Evolutionary conservation across 345 rosid genomes (phyloP).

Genomic region (Rubroshorea leprosula): DNA sequence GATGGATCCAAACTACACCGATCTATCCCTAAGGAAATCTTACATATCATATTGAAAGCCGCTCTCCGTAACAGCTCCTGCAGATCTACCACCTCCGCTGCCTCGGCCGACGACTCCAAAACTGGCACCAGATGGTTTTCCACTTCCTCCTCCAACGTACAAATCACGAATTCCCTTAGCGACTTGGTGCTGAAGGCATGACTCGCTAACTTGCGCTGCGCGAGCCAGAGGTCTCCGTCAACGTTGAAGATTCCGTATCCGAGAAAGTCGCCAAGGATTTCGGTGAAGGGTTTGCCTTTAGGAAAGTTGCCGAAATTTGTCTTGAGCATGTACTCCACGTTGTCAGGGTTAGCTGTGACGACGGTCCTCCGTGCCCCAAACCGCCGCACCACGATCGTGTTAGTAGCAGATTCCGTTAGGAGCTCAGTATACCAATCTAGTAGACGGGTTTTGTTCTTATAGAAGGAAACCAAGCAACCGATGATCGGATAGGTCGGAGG

Average conservation of each 20-base stretch:
- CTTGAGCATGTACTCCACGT: constrained; percentile 67
- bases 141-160: constrained; percentile 41
- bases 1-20: constrained; percentile 33
- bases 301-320: constrained; percentile 65
- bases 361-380: constrained; percentile 52
- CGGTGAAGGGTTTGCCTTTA: constrained; percentile 76
- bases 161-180: constrained; percentile 48
- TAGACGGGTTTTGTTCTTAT: constrained; percentile 51
- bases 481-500: constrained; percentile 56
- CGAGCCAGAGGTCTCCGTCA: constrained; percentile 65
- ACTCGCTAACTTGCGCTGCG: constrained; percentile 68
- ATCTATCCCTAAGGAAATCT: constrained; percentile 46
- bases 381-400: constrained; percentile 46
- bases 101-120: constrained; percentile 30
- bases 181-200: constrained; percentile 66
- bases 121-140: constrained; percentile 48
- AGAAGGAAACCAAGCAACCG: constrained; percentile 68
- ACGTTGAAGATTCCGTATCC: constrained; percentile 78
- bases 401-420: constrained; percentile 44
- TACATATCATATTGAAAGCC: constrained; percentile 42
- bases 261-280: constrained; percentile 71
- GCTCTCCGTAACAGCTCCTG: constrained; percentile 50
- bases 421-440: constrained; percentile 75
- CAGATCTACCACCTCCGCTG: constrained; percentile 33
- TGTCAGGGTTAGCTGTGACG: constrained; percentile 63